These are phyloP conservation scores for Sporothrix curviconia DNA, from an alignment of 2,329 filamentous ascomycete species.

Conservation along the genomic window DNA sequence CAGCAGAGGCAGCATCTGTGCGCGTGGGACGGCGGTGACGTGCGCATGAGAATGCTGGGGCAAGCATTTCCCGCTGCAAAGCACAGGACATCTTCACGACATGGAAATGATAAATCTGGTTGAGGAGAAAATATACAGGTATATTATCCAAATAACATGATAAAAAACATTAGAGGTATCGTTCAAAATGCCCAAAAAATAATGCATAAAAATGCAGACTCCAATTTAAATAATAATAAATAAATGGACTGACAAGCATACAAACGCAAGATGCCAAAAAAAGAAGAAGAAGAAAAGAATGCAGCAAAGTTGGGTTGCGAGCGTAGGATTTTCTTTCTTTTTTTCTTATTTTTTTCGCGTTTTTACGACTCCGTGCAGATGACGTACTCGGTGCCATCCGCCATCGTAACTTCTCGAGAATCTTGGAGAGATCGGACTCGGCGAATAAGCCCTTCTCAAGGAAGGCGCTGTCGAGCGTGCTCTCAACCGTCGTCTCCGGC, in stretches of 20 bases:
- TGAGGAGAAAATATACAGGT: neutral
- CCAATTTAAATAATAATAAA: neutral
- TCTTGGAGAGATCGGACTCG: constrained; percentile 13
- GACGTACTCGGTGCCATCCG: constrained; percentile 14
- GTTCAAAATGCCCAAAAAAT: constrained; percentile 1
- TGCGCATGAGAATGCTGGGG: no score
- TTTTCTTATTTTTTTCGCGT: no score
- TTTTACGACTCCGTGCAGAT: constrained; percentile 14
- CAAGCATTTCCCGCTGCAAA: neutral
- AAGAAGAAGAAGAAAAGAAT: neutral
- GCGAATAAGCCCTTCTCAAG: constrained; percentile 12
- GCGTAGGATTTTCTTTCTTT: no score
- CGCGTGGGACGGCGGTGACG: constrained; percentile 42
- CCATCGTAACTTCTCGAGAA: constrained; percentile 17
- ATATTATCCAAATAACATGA: neutral
- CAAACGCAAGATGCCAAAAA: neutral
- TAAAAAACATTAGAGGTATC: constrained; percentile 9
- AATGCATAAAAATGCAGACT: neutral
- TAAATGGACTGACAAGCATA: neutral
- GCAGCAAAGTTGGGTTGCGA: no score
- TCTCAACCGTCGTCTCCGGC: neutral
- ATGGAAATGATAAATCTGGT: no score
- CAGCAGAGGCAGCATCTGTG: constrained; percentile 53
- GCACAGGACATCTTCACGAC: no score
- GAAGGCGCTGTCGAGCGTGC: neutral